phyloP scores from a whole-genome alignment of 1,284 basidiomycete species.

The Ganoderma boninense region DNA sequence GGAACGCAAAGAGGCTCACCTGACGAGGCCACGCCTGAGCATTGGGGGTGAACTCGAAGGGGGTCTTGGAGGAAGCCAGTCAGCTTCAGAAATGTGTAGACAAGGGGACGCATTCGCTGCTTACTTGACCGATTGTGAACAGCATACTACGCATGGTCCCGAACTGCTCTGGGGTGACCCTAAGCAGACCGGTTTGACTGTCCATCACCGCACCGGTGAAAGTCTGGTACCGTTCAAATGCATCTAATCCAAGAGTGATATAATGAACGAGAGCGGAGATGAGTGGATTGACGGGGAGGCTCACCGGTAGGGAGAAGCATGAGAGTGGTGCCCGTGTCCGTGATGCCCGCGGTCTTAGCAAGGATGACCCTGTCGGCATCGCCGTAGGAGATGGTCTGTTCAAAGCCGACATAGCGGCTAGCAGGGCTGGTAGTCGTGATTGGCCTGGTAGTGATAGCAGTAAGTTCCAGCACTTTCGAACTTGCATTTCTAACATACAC shows the following conservation, averaged over 20 bases:
- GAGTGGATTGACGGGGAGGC: constrained; percentile 5
- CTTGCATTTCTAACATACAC: not conserved
- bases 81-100: not conserved
- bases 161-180: constrained; percentile 36
- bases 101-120: not conserved
- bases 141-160: constrained; percentile 38
- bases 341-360: constrained; percentile 59
- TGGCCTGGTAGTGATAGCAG: constrained; percentile 43
- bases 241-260: constrained; percentile 41
- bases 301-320: constrained; percentile 47
- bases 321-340: constrained; percentile 61
- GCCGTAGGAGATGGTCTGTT: constrained; percentile 63
- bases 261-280: constrained; percentile 18
- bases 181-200: constrained; percentile 37
- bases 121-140: constrained; percentile 36
- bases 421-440: constrained; percentile 57
- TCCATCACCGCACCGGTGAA: constrained; percentile 38
- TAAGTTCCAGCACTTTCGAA: not conserved
- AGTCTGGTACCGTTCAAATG: constrained; percentile 30
- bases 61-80: not conserved
- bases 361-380: constrained; percentile 51
- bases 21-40: constrained; percentile 24
- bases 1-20: not conserved
- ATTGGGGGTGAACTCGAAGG: constrained; percentile 24
- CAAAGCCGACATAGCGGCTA: constrained; percentile 67